Percentiles rank a stretch among this genome's conserved stretches.
These are phyloP conservation scores for Alternaria consortialis DNA, from an alignment of 2,329 filamentous ascomycete genomes.

Conservation along the genomic window DNA sequence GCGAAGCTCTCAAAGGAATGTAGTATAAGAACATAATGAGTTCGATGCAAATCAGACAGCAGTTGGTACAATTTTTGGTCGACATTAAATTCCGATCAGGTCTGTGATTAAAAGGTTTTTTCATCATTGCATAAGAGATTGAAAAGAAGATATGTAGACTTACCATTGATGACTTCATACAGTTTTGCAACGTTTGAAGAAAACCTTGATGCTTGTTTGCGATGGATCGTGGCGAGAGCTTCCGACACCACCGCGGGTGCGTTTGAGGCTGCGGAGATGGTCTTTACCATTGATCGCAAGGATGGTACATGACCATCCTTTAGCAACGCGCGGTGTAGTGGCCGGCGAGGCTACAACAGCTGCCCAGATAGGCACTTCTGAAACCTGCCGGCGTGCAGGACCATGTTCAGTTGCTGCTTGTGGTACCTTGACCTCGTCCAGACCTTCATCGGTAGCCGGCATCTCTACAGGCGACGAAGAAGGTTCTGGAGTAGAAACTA, in stretches of 20 bases:
- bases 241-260: conserved; percentile 83
- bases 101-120: conserved; percentile 74
- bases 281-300: conserved; percentile 72
- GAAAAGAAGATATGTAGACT: conserved; percentile 24
- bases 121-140: conserved; percentile 59
- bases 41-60: conserved; percentile 71
- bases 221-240: conserved; percentile 77
- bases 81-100: conserved; percentile 82
- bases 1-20: background rate
- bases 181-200: conserved; percentile 71
- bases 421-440: conserved; percentile 2
- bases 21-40: background rate
- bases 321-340: conserved; percentile 21
- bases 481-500: background rate
- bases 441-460: background rate
- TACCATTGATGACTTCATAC: conserved; percentile 42
- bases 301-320: conserved; percentile 62
- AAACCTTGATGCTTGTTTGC: conserved; percentile 79
- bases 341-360: background rate
- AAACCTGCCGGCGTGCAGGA: background rate
- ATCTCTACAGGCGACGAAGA: conserved; percentile 7
- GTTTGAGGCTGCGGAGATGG: conserved; percentile 78
- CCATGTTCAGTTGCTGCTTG: background rate
- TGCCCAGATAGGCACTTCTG: background rate
- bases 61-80: conserved; percentile 78